A percentile compares a stretch with the other conserved stretches of the same genome.
Evolutionary conservation across 495 filamentous ascomycete species (phyloP).

Genomic region (Schizothecium vesticola): DNA sequence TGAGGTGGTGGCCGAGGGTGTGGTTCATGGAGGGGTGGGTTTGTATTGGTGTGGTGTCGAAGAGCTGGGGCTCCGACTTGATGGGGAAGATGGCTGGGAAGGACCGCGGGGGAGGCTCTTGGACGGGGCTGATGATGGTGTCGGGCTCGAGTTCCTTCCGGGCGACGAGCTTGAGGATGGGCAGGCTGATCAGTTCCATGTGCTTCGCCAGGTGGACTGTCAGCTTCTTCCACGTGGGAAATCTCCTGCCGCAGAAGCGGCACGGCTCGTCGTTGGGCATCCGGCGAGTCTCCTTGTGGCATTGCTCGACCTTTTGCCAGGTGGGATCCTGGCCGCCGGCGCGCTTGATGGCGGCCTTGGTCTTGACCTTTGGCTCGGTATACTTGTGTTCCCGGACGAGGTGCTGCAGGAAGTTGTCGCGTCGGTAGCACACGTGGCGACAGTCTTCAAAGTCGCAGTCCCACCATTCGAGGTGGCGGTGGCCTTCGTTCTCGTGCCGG

Average conservation of each 20-base stretch:
- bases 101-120: conserved; percentile 43
- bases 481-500: conserved; percentile 88
- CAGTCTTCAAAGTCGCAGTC: conserved; percentile 77
- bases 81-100: conserved; percentile 32
- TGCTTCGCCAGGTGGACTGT: conserved; percentile 93
- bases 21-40: conserved; percentile 7
- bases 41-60: conserved; percentile 8
- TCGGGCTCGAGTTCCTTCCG: conserved; percentile 51
- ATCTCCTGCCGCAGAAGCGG: conserved; percentile 81
- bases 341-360: conserved; percentile 52
- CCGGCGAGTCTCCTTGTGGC: conserved; percentile 62
- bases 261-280: conserved; percentile 76
- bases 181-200: conserved; percentile 91
- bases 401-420: conserved; percentile 95
- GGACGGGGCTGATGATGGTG: conserved; percentile 59
- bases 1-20: conserved; percentile 3
- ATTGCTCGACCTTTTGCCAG: conserved; percentile 74
- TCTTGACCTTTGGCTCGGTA: conserved; percentile 66
- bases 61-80: conserved; percentile 29
- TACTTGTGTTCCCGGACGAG: conserved; percentile 90
- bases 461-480: conserved; percentile 93
- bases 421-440: conserved; percentile 77
- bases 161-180: conserved; percentile 70
- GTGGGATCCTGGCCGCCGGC: conserved; percentile 54
- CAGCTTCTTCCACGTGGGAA: conserved; percentile 87